A percentile compares a stretch with the other conserved stretches of the same genome.
Conservation (phyloP, 2,329 filamentous ascomycete species). For the Thermothelomyces thermophilus region DNA sequence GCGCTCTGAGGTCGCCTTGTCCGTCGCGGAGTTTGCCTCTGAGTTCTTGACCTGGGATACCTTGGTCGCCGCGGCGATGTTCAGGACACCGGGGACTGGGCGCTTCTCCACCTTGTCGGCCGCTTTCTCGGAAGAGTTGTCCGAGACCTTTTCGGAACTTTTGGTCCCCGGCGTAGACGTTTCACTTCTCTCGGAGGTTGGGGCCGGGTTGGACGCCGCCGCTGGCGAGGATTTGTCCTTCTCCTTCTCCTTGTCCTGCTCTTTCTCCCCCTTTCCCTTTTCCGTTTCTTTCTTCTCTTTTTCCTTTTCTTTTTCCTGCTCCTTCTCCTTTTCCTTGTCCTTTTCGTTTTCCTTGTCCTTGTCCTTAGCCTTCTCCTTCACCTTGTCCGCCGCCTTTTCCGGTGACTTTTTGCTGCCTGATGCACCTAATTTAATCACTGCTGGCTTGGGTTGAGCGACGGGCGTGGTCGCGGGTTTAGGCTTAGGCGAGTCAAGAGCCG, state of each 20-base stretch:
- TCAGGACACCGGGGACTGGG: constrained; percentile 37
- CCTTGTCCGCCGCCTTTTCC: constrained; percentile 23
- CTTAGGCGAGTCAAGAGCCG: constrained; percentile 46
- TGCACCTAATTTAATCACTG: constrained; percentile 30
- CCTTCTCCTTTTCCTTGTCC: constrained; percentile 23
- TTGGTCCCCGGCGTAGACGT: constrained; percentile 20
- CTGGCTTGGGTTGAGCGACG: constrained; percentile 31
- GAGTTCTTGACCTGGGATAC: constrained; percentile 26
- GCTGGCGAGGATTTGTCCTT: not conserved
- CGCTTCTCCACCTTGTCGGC: constrained; percentile 30
- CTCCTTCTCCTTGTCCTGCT: no score
- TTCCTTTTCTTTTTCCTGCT: constrained; percentile 14
- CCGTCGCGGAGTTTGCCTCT: constrained; percentile 29
- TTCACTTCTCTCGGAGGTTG: constrained; percentile 24
- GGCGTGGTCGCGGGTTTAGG: constrained; percentile 31
- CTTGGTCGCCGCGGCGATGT: constrained; percentile 45
- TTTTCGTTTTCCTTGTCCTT: constrained; percentile 11
- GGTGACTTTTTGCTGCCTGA: constrained; percentile 29
- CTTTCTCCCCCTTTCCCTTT: constrained; percentile 17
- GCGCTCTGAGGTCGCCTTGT: constrained; percentile 31
- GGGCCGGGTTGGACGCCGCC: constrained; percentile 15
- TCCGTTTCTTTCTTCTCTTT: constrained; percentile 23
- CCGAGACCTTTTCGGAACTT: constrained; percentile 22
- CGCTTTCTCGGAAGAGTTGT: constrained; percentile 20
- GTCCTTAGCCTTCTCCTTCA: constrained; percentile 15